Conservation (phyloP, 371 early-diverging fungal genomes). For the Haplosporangium sp. region DNA sequence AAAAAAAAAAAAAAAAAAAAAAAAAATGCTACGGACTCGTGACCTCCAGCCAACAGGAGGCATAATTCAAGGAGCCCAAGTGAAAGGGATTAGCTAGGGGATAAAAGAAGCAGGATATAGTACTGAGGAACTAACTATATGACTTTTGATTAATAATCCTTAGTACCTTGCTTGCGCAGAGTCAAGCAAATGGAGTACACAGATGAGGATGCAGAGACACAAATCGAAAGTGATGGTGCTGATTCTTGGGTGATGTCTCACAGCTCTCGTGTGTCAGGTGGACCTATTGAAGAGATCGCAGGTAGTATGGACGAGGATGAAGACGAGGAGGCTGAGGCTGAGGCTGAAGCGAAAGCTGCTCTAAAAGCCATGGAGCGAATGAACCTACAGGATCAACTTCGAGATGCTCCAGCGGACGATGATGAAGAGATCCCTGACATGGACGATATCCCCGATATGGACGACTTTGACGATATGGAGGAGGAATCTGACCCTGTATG, state of each 20-base stretch:
- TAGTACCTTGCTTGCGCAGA: constrained; percentile 91
- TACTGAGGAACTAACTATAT: not conserved
- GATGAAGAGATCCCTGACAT: constrained; percentile 74
- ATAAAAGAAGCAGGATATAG: not conserved
- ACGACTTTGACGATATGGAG: constrained; percentile 77
- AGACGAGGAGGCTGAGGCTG: constrained; percentile 61
- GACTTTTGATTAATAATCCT: not conserved
- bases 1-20: constrained; percentile 6
- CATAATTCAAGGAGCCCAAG: constrained; percentile 26
- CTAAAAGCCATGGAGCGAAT: constrained; percentile 56
- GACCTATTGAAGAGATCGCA: constrained; percentile 77
- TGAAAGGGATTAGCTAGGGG: not conserved
- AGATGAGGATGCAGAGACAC: constrained; percentile 70
- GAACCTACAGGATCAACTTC: constrained; percentile 44
- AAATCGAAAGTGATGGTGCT: constrained; percentile 69
- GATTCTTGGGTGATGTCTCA: constrained; percentile 92
- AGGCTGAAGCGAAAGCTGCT: constrained; percentile 57
- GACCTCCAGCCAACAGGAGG: constrained; percentile 32
- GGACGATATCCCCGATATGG: constrained; percentile 96
- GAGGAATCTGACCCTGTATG: constrained; percentile 81
- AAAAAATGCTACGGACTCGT: constrained; percentile 26
- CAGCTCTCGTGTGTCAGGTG: constrained; percentile 55
- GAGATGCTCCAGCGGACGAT: constrained; percentile 32
- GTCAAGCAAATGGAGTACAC: constrained; percentile 89
- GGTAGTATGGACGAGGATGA: constrained; percentile 71